These are phyloP conservation scores for Heterobasidion annosum DNA, from an alignment of 1,284 basidiomycete genomes.

Conservation along the genomic window DNA sequence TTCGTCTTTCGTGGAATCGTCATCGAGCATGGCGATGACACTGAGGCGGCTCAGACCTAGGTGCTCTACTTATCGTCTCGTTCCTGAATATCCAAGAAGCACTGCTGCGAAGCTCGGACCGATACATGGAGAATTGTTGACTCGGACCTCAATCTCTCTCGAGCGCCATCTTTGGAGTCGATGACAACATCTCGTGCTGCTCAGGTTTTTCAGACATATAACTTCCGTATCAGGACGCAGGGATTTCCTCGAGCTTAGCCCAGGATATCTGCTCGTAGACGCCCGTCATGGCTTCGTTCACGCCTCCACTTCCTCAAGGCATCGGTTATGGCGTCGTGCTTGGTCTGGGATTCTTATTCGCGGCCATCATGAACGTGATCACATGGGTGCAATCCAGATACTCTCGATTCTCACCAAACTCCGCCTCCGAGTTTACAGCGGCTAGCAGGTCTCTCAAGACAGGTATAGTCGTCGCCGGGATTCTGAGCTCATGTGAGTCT, in stretches of 20 bases:
- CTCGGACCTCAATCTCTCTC: background rate
- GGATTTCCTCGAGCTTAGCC: background rate
- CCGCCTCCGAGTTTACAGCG: constrained; percentile 30
- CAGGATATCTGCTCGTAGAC: no score
- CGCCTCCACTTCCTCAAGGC: constrained; percentile 7
- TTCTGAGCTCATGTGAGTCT: constrained; percentile 22
- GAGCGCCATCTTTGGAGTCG: background rate
- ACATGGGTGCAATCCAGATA: constrained; percentile 13
- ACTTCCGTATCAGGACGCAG: background rate
- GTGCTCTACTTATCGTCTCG: background rate
- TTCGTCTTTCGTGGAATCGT: no score
- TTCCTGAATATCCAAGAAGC: background rate
- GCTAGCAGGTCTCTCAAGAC: constrained; percentile 29
- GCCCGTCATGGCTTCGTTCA: background rate
- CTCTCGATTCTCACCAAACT: constrained; percentile 14
- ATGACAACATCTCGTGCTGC: constrained; percentile 1
- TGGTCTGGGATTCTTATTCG: constrained; percentile 15
- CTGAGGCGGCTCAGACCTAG: no score
- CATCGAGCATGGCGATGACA: no score
- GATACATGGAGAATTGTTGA: no score
- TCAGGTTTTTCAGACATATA: background rate
- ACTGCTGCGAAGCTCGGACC: no score
- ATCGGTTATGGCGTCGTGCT: constrained; percentile 16
- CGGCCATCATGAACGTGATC: constrained; percentile 14
- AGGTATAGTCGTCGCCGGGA: constrained; percentile 38